Evolutionary conservation across 2,329 filamentous ascomycete genomes (phyloP).

Genomic region (Fusarium liriodendri): DNA sequence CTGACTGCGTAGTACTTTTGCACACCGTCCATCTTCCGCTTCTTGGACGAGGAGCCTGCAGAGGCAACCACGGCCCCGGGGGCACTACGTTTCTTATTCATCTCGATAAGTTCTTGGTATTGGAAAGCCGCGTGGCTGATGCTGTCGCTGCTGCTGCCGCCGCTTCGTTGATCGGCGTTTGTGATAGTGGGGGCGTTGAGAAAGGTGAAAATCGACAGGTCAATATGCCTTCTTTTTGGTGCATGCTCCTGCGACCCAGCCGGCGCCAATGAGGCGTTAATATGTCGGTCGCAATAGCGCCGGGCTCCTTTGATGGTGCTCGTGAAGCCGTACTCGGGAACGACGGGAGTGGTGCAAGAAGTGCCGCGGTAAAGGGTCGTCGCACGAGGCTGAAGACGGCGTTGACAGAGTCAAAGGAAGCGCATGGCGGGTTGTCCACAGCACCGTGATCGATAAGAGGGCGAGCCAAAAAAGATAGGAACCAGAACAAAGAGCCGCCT

Average conservation of each 20-base stretch:
- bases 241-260: slow-evolving; percentile 33
- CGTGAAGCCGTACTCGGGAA: slow-evolving; percentile 18
- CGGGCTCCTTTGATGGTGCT: slow-evolving; percentile 15
- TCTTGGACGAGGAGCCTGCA: slow-evolving; percentile 50
- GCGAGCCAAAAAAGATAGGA: background rate
- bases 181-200: slow-evolving; percentile 16
- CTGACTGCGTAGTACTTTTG: slow-evolving; percentile 74
- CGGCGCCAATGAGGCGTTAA: slow-evolving; percentile 28
- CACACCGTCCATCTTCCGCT: slow-evolving; percentile 60
- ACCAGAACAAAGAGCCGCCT: slow-evolving; percentile 10
- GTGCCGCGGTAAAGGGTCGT: slow-evolving; percentile 13
- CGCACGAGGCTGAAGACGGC: slow-evolving; percentile 40
- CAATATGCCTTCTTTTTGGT: slow-evolving; percentile 17
- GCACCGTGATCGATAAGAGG: background rate
- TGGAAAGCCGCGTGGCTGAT: slow-evolving; percentile 2
- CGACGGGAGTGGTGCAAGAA: slow-evolving; percentile 19
- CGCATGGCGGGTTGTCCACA: slow-evolving; percentile 38
- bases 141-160: slow-evolving; percentile 6
- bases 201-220: slow-evolving; percentile 42
- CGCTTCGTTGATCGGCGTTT: slow-evolving; percentile 7
- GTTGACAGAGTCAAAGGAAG: slow-evolving; percentile 42
- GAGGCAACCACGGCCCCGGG: slow-evolving; percentile 25
- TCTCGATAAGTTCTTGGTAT: slow-evolving; percentile 26
- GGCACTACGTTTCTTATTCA: slow-evolving; percentile 48
- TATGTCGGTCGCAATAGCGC: slow-evolving; percentile 9